Evolutionary conservation across 2,329 filamentous ascomycete genomes (phyloP), one percentile per base, ranked within the genome.

Genomic region (Fusarium dlaminii): DNA sequence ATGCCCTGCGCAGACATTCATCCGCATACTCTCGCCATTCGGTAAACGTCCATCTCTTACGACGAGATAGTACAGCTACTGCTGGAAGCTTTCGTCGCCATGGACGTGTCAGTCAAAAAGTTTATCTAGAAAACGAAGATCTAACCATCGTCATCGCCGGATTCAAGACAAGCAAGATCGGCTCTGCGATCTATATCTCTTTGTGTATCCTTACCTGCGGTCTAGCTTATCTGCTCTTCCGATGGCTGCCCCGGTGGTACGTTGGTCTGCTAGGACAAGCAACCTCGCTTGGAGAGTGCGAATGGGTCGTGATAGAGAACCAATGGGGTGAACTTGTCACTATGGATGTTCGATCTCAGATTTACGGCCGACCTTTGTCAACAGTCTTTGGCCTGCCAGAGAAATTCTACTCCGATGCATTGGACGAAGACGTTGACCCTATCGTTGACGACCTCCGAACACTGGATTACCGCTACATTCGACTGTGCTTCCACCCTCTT

Each of bases 261-360:
- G 91, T 98, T 56, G 88, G 88, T 55, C 81, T 98, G 46, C 86
- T 94, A 45, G 96, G 96, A 34, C 88, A 86, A 60, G 84, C 91
- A 10, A 90, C 89, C 22, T 86, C 93, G 6, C 85, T 99, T 36
- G 87, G 88, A 61, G 90, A 93, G 62, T 96, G 94, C 78, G 88
- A 93, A 68, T 99, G 97, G 96, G 92, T 98, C 48, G 95, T 97
- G 34, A 90, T 98, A 73, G 96, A 98, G 88, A 98, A 99, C 79
- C 95, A 98, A 87, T 98, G 96, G 96, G 93, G 93, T 56, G 96
- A 98, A 82, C 93, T 98, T 82, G 87, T 89, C 18, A 89, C 96
- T n/a, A 89, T 97, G 78, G 80, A 90, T 56, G 87, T 98, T 18
- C 86, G 87, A 42, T 83, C 82, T 22, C 85, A 84, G 63, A 80